Evolutionary conservation across 352 stramenopile genomes (phyloP).

Genomic region (Achlya hypogyna): DNA sequence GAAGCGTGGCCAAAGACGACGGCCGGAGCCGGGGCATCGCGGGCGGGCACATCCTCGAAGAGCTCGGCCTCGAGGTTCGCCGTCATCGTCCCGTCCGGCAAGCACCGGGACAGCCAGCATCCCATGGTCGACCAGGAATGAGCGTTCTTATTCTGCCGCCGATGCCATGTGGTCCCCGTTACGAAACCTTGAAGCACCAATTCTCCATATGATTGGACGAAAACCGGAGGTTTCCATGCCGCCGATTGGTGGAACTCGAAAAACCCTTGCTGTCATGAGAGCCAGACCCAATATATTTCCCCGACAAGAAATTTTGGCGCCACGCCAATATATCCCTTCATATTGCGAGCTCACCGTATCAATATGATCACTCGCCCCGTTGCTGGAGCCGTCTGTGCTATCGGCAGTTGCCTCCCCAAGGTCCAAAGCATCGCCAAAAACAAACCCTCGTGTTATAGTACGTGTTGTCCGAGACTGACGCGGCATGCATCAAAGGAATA

Average conservation of each 20-base stretch:
- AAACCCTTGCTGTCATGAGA: neutral
- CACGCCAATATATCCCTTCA: too few species aligned
- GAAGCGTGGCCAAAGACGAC: constrained; percentile 49
- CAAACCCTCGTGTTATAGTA: too few species aligned
- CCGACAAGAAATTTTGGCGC: too few species aligned
- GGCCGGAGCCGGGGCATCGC: constrained; percentile 31
- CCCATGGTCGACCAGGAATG: constrained; percentile 47
- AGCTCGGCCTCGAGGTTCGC: constrained; percentile 77
- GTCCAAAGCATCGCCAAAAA: too few species aligned
- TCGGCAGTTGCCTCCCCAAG: too few species aligned
- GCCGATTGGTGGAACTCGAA: neutral
- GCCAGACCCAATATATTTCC: neutral
- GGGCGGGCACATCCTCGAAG: constrained; percentile 55
- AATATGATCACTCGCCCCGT: too few species aligned
- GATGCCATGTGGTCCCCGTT: neutral
- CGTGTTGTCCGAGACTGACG: too few species aligned
- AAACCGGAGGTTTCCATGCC: neutral
- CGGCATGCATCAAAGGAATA: too few species aligned
- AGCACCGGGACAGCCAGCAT: constrained; percentile 77
- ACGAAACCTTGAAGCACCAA: neutral
- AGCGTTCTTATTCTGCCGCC: constrained; percentile 11
- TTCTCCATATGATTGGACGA: neutral
- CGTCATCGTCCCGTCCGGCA: constrained; percentile 75
- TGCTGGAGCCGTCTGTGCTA: too few species aligned
- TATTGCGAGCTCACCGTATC: too few species aligned